Evolutionary conservation across 1,139 yeast species (phyloP).

Genomic region (Pichia sp.): DNA sequence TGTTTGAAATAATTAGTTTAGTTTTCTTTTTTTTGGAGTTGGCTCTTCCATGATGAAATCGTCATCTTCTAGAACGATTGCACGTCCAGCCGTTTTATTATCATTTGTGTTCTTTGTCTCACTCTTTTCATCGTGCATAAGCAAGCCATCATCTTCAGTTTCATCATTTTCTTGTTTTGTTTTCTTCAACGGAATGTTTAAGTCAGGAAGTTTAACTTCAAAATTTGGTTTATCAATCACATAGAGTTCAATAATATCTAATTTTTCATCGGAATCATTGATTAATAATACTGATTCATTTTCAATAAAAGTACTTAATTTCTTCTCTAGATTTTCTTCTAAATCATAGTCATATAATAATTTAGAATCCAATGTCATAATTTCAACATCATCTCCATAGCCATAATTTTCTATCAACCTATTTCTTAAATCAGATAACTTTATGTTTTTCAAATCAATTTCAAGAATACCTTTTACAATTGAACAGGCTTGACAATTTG

Average conservation of each 20-base stretch:
- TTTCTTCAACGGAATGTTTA: conserved; percentile 22
- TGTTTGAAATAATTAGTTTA: background rate
- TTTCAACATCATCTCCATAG: conserved; percentile 60
- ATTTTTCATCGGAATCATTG: conserved; percentile 69
- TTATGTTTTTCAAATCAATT: conserved; percentile 29
- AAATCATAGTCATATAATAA: conserved; percentile 82
- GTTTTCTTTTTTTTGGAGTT: conserved; percentile 3
- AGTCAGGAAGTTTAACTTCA: conserved; percentile 33
- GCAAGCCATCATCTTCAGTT: background rate
- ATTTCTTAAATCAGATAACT: conserved; percentile 41
- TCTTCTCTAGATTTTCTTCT: conserved; percentile 61
- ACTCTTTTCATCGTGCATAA: background rate
- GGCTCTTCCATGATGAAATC: conserved; percentile 2
- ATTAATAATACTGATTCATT: conserved; percentile 60
- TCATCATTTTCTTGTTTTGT: background rate
- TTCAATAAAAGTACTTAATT: conserved; percentile 45
- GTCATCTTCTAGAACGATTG: background rate
- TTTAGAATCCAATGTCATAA: conserved; percentile 52
- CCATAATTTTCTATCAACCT: conserved; percentile 41
- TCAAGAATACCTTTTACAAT: conserved; percentile 46
- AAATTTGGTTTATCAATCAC: conserved; percentile 29
- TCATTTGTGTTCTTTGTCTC: background rate
- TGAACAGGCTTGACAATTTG: conserved; percentile 69
- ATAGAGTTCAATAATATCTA: conserved; percentile 66
- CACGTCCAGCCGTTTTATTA: conserved; percentile 4